Evolutionary conservation across 805 yeast genomes (phyloP), one percentile per base, ranked within the genome.

Genomic region (Candida caryicola): DNA sequence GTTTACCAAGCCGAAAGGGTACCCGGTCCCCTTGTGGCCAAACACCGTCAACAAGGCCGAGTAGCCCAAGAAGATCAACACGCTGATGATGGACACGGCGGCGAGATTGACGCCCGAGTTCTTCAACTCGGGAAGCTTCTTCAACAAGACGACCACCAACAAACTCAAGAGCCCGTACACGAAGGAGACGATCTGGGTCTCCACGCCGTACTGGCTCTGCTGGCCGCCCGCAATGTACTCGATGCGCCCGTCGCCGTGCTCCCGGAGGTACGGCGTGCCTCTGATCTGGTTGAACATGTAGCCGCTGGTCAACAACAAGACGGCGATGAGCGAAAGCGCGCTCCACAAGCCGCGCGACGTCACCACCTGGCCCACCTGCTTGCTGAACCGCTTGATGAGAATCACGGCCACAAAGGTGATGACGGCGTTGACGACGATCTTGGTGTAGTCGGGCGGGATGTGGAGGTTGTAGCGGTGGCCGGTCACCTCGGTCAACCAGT

Each of bases 271-370:
- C 63, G 74, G 89, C 5, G 82, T 73, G 27, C 76, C 75, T 60
- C 97, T 79, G 46, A 93, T 93, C 49, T 77, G 76, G 60, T 88
- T 90, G 74, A 80, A 93, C 99, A 93, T 93, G 64, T 89, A 85
- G 13, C 99, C 99, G 5, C 91, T 71, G 33, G 77, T 79, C 70
- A 90, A 85, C 49, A 89, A 64, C 43, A 90, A 66, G 26, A 86
- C 74, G 14, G 76, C 50, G 40, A 84, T 66, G n/a, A 85, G 68
- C 3, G 85, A 73, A 8, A 76, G 31, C 2, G 79, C 76, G 31
- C 85, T 83, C 97, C 98, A 93, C 28, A 85, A 54, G 34, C 74
- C 64, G 49, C 73, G 81, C 29, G 78, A 74, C 17, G 66, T 60
- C 9, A 79, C 31, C 4, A 85, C 34, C 12, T 59, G 46, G 2